Base-by-base conservation (phyloP, 495 filamentous ascomycete genomes). In the Antarctomyces pellizariae region DNA sequence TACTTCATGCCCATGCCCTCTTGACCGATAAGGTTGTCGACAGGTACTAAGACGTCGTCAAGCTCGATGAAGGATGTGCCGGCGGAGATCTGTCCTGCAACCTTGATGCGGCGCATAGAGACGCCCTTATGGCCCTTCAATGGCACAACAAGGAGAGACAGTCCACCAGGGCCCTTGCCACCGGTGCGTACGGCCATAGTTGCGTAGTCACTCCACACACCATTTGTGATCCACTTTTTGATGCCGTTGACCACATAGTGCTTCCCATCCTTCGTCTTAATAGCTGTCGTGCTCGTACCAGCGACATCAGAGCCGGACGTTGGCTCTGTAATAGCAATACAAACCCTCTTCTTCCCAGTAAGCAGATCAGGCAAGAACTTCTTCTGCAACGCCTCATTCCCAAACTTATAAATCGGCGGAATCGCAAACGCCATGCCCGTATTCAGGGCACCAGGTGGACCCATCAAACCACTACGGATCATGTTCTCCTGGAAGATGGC, bases 221-320 rank as follows among this genome's bases (percentile, higher is more conserved):
- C 74, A 40, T 77, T 82, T 1, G 73, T 78, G 36, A 76, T 76
- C 70, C 75, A 83, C 53, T 83, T 83, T 57, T 83, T 83, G 0
- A 56, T 56, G 16, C 75, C 75, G 29, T 75, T 79, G 16, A 83
- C 43, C 17, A 79, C 56, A 33, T 73, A 83, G 37, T 65, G 47
- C 36, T 62, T 64, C 17, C 72, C 71, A 34, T 73, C 67, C 10
- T 46, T 42, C 2, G 53, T 62, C 46, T 68, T 73, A 4, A 44
- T 48, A 2, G 75, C 75, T 2, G 64, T 73, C 1, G 71, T 76
- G 8, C 50, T 46, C 37, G 79, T 72, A 34, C 66, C 67, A 1
- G 71, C 65, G 2, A 82, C 75, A 37, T 82, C 73, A 34, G 57
- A 64, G 2, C 74, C 74, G 3, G 70, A 70, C 15, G 59, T 61